Evolutionary conservation across 2,329 filamentous ascomycete genomes (phyloP).

Genomic region (Botrytis aclada): DNA sequence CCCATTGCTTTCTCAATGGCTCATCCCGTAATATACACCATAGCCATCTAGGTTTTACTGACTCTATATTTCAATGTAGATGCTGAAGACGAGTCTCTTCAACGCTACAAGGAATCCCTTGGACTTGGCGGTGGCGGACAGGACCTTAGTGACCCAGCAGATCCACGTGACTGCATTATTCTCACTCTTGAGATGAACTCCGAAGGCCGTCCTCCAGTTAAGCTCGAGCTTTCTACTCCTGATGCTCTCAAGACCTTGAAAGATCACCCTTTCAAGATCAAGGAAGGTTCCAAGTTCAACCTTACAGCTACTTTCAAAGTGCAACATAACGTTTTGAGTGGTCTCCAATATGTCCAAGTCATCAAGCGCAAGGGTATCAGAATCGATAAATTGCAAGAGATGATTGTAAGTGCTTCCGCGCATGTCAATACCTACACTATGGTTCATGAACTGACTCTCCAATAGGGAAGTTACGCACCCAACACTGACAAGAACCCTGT

Average conservation of each 20-base stretch:
- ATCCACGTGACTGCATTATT: slow-evolving; percentile 90
- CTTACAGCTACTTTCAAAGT: slow-evolving; percentile 96
- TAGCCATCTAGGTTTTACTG: neutral
- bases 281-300: slow-evolving; percentile 89
- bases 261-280: slow-evolving; percentile 93
- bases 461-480: slow-evolving; percentile 84
- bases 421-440: neutral
- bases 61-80: slow-evolving; percentile 24
- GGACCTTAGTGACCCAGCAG: slow-evolving; percentile 71
- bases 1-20: neutral
- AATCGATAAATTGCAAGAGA: slow-evolving; percentile 92
- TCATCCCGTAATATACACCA: too few relatives aligned
- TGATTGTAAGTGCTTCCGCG: slow-evolving; percentile 72
- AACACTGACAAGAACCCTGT: slow-evolving; percentile 82
- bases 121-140: slow-evolving; percentile 72
- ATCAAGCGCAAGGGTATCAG: slow-evolving; percentile 86
- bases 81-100: slow-evolving; percentile 80
- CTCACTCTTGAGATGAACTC: slow-evolving; percentile 85
- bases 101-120: slow-evolving; percentile 96
- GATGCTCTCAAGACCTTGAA: slow-evolving; percentile 76
- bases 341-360: slow-evolving; percentile 91
- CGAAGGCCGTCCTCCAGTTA: slow-evolving; percentile 76
- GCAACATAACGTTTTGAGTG: slow-evolving; percentile 92
- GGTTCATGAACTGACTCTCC: neutral
- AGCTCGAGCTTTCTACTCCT: slow-evolving; percentile 77